Evolutionary conservation across 257 asterid genomes (phyloP).

Genomic region (Primulina huaijiensis): DNA sequence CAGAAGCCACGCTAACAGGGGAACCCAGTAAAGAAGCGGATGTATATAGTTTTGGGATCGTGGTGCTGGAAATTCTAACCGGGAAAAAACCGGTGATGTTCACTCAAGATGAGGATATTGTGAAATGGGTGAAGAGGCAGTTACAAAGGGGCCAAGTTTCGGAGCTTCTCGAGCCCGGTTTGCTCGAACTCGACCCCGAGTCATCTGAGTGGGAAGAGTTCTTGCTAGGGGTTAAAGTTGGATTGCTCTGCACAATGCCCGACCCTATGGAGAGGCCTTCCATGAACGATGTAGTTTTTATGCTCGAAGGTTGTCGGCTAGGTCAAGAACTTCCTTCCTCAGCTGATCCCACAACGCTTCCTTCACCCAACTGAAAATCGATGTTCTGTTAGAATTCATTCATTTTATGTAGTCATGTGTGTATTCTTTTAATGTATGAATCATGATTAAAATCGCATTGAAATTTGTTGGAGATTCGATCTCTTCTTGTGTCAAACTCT

Average conservation of each 20-base stretch:
- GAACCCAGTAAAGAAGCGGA: conserved; percentile 51
- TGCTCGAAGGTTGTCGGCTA: conserved; percentile 75
- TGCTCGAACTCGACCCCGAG: conserved; percentile 75
- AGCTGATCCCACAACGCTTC: conserved; percentile 65
- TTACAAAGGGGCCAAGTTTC: conserved; percentile 66
- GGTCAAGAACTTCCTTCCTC: conserved; percentile 71
- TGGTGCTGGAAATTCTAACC: conserved; percentile 65
- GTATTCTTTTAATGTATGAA: conserved; percentile 36
- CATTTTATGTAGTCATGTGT: conserved; percentile 13
- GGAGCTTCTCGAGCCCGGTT: conserved; percentile 68
- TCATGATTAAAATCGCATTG: background rate
- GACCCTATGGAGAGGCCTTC: conserved; percentile 69
- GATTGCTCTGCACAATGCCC: conserved; percentile 70
- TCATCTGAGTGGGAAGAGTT: conserved; percentile 86
- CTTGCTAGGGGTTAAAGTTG: conserved; percentile 70
- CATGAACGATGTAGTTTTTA: conserved; percentile 69
- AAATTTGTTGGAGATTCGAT: conserved; percentile 4
- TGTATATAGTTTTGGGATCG: conserved; percentile 74
- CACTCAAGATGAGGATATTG: conserved; percentile 79
- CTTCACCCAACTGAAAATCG: conserved; percentile 41
- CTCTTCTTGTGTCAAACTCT: background rate
- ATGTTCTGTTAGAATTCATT: background rate
- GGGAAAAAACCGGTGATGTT: conserved; percentile 77
- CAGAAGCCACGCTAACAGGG: conserved; percentile 61
- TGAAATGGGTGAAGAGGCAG: conserved; percentile 83